Evolutionary conservation across 148 eudicot species (phyloP).

Genomic region (Fallopia convolvulus): DNA sequence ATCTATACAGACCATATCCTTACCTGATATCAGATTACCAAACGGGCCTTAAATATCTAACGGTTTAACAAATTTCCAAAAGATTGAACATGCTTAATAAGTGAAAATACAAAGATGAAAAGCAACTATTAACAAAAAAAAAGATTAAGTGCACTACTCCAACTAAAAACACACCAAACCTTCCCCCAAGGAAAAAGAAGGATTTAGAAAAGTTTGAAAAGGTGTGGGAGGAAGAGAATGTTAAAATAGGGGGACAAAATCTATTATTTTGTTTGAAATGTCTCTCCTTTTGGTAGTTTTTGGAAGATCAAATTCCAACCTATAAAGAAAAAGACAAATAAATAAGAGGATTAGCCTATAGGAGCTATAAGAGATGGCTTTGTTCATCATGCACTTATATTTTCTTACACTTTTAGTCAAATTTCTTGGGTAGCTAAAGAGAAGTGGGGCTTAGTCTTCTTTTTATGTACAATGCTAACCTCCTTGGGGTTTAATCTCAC

Average conservation of each 20-base stretch:
- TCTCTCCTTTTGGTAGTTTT: constrained; percentile 5
- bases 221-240: background rate
- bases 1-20: no score
- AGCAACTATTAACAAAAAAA: background rate
- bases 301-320: constrained; percentile 5
- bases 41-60: background rate
- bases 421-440: background rate
- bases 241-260: constrained; percentile 3
- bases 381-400: background rate
- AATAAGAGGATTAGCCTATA: background rate
- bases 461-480: background rate
- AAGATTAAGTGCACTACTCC: background rate
- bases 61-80: background rate
- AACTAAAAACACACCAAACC: background rate
- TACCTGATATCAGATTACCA: no score
- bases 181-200: background rate
- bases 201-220: constrained; percentile 5
- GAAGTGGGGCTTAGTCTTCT: background rate
- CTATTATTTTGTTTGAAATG: constrained; percentile 1
- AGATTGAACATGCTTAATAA: background rate
- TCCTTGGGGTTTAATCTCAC: background rate
- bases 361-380: background rate
- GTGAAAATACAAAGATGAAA: constrained; percentile 1
- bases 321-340: constrained; percentile 2
- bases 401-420: background rate